Conservation (phyloP, 495 filamentous ascomycete species). For the Endocarpon pusillum region DNA sequence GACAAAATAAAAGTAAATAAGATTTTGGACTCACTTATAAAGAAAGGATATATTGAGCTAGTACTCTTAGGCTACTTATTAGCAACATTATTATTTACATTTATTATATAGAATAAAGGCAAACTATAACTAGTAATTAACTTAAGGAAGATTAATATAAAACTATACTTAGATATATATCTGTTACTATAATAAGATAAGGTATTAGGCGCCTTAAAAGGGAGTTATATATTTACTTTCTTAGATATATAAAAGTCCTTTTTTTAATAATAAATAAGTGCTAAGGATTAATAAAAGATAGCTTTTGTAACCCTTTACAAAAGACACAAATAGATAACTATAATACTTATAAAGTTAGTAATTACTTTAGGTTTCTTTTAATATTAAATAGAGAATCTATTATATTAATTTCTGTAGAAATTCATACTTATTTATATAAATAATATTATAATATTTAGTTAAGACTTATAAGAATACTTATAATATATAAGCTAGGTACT, state of each 20-base stretch:
- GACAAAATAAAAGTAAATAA: background rate
- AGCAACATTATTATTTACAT: background rate
- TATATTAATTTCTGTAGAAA: background rate
- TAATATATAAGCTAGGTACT: constrained; percentile 2
- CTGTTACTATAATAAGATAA: background rate
- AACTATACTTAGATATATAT: background rate
- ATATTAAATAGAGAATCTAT: background rate
- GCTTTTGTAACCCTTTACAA: constrained; percentile 4
- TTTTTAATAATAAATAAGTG: constrained; percentile 1
- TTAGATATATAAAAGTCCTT: constrained; percentile 2
- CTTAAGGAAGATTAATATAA: background rate
- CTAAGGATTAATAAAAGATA: background rate
- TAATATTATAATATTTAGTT: background rate
- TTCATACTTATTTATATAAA: background rate
- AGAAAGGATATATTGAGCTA: background rate
- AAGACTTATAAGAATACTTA: background rate
- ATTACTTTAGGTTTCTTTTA: background rate
- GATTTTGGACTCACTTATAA: constrained; percentile 1
- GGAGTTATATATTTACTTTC: background rate
- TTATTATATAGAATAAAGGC: background rate
- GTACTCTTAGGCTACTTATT: background rate
- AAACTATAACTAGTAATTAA: background rate
- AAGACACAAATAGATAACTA: constrained; percentile 1
- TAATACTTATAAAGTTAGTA: constrained; percentile 1
- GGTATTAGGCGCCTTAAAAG: background rate